A percentile compares a stretch with the other conserved stretches of the same genome.
Conservation (phyloP, 345 rosid genomes). For the Populus euphratica region DNA sequence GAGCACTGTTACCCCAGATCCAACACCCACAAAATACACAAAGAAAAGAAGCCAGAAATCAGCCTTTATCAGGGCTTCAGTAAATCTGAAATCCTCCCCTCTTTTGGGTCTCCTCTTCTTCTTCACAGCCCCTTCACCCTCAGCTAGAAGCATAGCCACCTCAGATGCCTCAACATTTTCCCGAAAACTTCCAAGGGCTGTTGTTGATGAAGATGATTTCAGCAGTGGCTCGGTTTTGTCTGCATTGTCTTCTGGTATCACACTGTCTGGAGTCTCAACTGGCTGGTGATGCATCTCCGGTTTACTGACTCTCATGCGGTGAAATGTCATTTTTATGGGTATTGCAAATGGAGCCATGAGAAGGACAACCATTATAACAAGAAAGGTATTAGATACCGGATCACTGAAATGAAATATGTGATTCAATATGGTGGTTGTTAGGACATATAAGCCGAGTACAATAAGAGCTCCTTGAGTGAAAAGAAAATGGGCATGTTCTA, state of each 20-base stretch:
- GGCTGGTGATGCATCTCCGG: constrained; percentile 20
- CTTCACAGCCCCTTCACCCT: constrained; percentile 66
- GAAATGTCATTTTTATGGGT: constrained; percentile 61
- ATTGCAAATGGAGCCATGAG: constrained; percentile 63
- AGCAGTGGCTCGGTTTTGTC: constrained; percentile 51
- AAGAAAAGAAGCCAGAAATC: constrained; percentile 79
- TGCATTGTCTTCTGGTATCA: constrained; percentile 22
- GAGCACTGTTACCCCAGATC: constrained; percentile 65
- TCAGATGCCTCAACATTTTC: constrained; percentile 41
- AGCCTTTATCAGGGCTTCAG: constrained; percentile 62
- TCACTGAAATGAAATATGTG: constrained; percentile 39
- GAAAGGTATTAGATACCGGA: constrained; percentile 30
- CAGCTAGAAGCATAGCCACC: constrained; percentile 63
- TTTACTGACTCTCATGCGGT: constrained; percentile 19
- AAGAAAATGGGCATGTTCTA: constrained; percentile 46
- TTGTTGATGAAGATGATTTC: constrained; percentile 30
- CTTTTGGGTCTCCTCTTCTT: constrained; percentile 64
- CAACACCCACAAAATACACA: constrained; percentile 63
- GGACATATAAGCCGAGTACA: constrained; percentile 52
- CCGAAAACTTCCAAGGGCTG: constrained; percentile 33
- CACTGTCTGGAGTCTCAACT: constrained; percentile 16
- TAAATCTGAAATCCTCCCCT: constrained; percentile 64
- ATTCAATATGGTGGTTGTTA: constrained; percentile 38
- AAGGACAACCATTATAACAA: constrained; percentile 48
- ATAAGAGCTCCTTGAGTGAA: constrained; percentile 47